These are phyloP conservation scores for Chalciporus pseudorubinellus DNA, from an alignment of 768 basidiomycete genomes.

Conservation along the genomic window DNA sequence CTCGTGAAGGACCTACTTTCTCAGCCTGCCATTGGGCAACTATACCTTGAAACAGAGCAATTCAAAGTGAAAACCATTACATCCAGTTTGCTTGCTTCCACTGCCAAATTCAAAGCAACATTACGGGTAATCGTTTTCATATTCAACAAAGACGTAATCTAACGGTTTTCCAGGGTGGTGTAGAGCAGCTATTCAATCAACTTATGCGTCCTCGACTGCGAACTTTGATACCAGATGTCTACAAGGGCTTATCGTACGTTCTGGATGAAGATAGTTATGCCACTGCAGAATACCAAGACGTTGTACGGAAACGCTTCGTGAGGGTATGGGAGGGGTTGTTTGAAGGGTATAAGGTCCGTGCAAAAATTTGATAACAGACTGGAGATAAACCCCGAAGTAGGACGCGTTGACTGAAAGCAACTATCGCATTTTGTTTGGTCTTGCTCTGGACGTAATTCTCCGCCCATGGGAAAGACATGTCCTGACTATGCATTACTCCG, in stretches of 20 bases:
- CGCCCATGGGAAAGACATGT: conserved; percentile 94
- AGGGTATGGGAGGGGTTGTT: conserved; percentile 84
- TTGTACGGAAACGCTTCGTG: conserved; percentile 86
- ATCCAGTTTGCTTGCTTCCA: conserved; percentile 50
- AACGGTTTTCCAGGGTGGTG: conserved; percentile 53
- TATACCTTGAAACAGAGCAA: conserved; percentile 63
- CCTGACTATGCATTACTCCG: conserved; percentile 77
- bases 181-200: conserved; percentile 96
- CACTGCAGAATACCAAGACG: conserved; percentile 79
- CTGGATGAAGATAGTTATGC: conserved; percentile 88
- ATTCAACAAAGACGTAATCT: background rate
- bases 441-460: conserved; percentile 85
- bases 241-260: conserved; percentile 85
- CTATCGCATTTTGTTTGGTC: conserved; percentile 80
- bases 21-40: conserved; percentile 56
- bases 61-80: conserved; percentile 47
- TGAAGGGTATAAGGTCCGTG: conserved; percentile 78
- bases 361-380: background rate
- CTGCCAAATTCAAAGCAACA: conserved; percentile 64
- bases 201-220: conserved; percentile 85
- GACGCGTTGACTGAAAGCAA: conserved; percentile 86
- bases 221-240: conserved; percentile 79
- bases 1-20: conserved; percentile 63
- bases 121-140: conserved; percentile 55
- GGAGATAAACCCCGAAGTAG: conserved; percentile 37